Percentiles rank a stretch among this genome's conserved stretches.
These are phyloP conservation scores for Auriscalpium vulgare DNA, from an alignment of 768 basidiomycete genomes.

Conservation along the genomic window DNA sequence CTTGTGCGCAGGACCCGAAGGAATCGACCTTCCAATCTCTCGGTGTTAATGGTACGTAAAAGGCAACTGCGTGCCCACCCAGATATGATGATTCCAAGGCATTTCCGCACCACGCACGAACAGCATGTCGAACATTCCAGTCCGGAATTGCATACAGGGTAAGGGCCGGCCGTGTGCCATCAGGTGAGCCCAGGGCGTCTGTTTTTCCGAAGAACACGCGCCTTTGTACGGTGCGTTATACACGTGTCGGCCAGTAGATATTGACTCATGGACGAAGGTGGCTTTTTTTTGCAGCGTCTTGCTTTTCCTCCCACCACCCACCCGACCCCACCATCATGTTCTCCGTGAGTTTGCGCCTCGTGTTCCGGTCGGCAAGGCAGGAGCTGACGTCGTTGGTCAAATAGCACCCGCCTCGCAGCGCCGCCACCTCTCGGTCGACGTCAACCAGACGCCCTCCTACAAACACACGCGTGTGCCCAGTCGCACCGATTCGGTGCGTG, in stretches of 20 bases:
- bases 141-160: not conserved
- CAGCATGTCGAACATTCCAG: constrained; percentile 2
- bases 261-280: not conserved
- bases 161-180: not conserved
- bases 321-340: not conserved
- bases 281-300: not conserved
- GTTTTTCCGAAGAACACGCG: not conserved
- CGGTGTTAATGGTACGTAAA: constrained; percentile 5
- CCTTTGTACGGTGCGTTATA: not conserved
- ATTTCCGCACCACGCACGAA: constrained; percentile 8
- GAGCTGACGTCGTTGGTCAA: not conserved
- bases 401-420: not conserved
- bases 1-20: no score
- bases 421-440: constrained; percentile 6
- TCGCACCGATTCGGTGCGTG: constrained; percentile 13
- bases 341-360: not conserved
- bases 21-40: not conserved
- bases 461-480: constrained; percentile 7
- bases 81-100: constrained; percentile 8
- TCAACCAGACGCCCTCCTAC: constrained; percentile 2
- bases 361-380: not conserved
- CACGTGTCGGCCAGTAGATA: not conserved
- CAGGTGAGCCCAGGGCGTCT: constrained; percentile 4
- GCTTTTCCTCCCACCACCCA: not conserved
- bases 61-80: constrained; percentile 2